Base-by-base conservation (phyloP, 169 alveolate genomes). In the Plasmodium blacklocki region DNA sequence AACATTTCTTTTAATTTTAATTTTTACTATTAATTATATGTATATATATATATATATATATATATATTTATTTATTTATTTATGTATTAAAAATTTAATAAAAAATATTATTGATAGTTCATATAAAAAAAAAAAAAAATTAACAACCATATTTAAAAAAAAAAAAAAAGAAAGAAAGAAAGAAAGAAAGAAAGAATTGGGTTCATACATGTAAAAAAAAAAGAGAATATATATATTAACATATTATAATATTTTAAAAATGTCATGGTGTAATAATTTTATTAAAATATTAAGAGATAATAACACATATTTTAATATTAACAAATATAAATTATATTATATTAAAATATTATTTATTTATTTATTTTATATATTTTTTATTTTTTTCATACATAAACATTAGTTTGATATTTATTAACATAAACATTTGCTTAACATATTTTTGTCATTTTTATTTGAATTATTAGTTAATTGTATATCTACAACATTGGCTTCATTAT, bases 401-500 rank as follows among this genome's bases (percentile, higher is more conserved):
- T 21, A 23, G 0, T 74, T 60, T 72, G 78, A 75, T 47, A 23
- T 23, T 18, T 15, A 54, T 87, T 63, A 70, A 67, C 88, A 89
- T 74, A 85, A 56, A 26, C 75, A 56, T 54, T 54, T 91, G 47
- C 63, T 89, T 26, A 68, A 47, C 59, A 90, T 21, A 86, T 73
- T 90, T 74, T 90, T 86, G 43, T 68, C 88, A 71, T 78, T 90
- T 49, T 83, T 32, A 43, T 39, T 19, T 29, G 71, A 45, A 78
- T 78, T 67, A 71, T 78, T 78, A 15, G 89, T 59, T 32, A 78
- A 45, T 58, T 78, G 89, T 64, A 78, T 78, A 52, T 78, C 89
- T 43, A 78, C 89, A 58, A 78, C 89, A 78, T 78, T 78, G 7
- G 89, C 71, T 49, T 88, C 89, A 64, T 78, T 71, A 4, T 43